A percentile compares a stretch with the other conserved stretches of the same genome.
Conservation (phyloP, 768 basidiomycete species). For the Lactarius sanguifluus region DNA sequence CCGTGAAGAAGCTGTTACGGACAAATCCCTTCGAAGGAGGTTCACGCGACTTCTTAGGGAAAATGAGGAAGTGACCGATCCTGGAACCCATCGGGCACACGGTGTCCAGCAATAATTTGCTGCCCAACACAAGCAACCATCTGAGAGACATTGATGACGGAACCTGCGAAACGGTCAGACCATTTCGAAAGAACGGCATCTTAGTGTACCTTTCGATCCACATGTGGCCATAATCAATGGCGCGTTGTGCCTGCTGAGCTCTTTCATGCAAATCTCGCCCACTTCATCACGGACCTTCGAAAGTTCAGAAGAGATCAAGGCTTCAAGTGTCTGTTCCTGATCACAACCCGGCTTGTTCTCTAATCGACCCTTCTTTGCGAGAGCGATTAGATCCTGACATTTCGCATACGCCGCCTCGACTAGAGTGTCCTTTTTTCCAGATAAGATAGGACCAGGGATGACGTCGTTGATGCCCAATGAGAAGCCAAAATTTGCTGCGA, state of each 20-base stretch:
- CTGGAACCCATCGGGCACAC: constrained; percentile 98
- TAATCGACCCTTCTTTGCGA: constrained; percentile 86
- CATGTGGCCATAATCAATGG: constrained; percentile 99
- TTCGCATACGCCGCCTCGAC: constrained; percentile 88
- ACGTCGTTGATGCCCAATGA: constrained; percentile 99
- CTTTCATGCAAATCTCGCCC: constrained; percentile 97
- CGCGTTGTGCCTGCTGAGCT: constrained; percentile 95
- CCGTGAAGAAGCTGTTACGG: constrained; percentile 93
- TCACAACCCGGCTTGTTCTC: constrained; percentile 98
- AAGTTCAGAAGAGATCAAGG: constrained; percentile 89
- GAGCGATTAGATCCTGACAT: constrained; percentile 83
- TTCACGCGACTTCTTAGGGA: constrained; percentile 91
- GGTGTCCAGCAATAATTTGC: constrained; percentile 96
- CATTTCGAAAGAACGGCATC: constrained; percentile 1
- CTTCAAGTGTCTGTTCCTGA: constrained; percentile 95
- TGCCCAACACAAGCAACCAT: constrained; percentile 99
- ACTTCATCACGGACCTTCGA: constrained; percentile 96
- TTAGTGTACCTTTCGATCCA: constrained; percentile 84
- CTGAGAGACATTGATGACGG: constrained; percentile 98
- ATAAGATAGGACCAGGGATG: constrained; percentile 87
- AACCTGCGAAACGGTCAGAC: constrained; percentile 56
- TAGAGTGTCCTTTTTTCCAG: constrained; percentile 75
- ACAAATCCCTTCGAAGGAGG: constrained; percentile 99
- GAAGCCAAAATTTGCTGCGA: constrained; percentile 91
- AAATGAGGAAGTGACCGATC: constrained; percentile 99